Evolutionary conservation across 2,329 filamentous ascomycete genomes (phyloP), one percentile per base, ranked within the genome.

Genomic region (Pseudogymnoascus sp.): DNA sequence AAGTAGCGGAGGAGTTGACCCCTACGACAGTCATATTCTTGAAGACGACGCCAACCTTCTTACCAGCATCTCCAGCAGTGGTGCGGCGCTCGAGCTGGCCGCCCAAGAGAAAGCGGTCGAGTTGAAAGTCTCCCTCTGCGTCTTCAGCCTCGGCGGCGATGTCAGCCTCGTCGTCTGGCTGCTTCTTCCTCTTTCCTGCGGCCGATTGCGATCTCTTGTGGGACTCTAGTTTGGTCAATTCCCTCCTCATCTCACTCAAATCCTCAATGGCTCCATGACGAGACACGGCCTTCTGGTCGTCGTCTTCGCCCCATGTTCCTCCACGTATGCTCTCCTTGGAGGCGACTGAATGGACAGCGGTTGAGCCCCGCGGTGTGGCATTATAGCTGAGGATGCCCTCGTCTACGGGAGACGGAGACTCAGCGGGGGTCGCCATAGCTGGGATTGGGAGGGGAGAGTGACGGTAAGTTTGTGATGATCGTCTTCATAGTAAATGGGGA

Each of bases 1-100:
- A 89, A 0, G 84, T 84, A 0, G 87, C 79, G 0, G 84, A 86
- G 10, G 83, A 84, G 42, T 85, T 85, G 6, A 86, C 76, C 15
- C 90, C 90, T 72, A 88, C 86, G 29, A 93, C 90, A 0, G 85
- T 91, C 59, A 93, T 78, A 67, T 90, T 81, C 74, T 88, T 90
- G 78, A 87, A 93, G 1, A 91, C 77, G 1, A 93, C 87, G 2
- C 90, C 90, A 9, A 93, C 84, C 68, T 87, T 89, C 76, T 93
- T 94, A 9, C 86, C 82, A 0, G 89, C 88, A 36, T 80, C 78
- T 5, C 85, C 87, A 31, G 85, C 81, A 33, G 44, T 55, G 2
- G 83, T 84, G 10, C 88, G 81, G 71, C 88, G 90, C 74, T 92
- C 90, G 63, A 92, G 86, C 68, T 89, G 87, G 1, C 89, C 89